Percentiles rank a stretch among this genome's conserved stretches.
Conservation (phyloP, 225 moss, liverwort and hornwort species). For the Pleurozium schreberi region DNA sequence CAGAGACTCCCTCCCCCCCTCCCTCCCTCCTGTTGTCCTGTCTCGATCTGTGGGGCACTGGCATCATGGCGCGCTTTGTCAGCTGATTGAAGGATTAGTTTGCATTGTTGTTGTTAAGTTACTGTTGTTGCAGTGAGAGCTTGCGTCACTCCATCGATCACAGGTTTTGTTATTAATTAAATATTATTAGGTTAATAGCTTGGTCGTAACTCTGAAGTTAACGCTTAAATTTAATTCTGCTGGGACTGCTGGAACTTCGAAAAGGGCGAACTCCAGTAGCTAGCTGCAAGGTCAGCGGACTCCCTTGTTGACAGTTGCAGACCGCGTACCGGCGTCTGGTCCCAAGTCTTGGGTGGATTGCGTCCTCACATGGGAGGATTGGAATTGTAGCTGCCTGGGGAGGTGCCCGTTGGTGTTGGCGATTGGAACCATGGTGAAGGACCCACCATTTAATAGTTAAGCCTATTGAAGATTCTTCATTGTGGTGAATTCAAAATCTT, state of each 20-base stretch:
- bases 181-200: neutral
- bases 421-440: neutral
- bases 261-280: neutral
- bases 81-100: neutral
- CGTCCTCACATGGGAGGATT: neutral
- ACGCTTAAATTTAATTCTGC: too few species aligned
- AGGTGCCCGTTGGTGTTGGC: too few species aligned
- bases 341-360: neutral
- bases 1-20: too few species aligned
- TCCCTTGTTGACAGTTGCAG: too few species aligned
- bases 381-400: neutral
- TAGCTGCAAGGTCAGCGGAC: neutral
- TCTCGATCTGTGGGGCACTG: neutral
- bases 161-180: neutral
- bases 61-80: too few species aligned
- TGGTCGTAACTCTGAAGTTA: neutral
- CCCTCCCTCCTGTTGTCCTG: neutral
- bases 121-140: too few species aligned
- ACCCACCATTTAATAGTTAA: accelerated
- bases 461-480: neutral
- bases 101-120: too few species aligned
- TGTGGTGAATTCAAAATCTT: neutral
- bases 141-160: too few species aligned
- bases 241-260: neutral
- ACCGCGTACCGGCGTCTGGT: neutral